These are phyloP conservation scores for Nothomitra cinnamomea DNA, from an alignment of 2,329 filamentous ascomycete species.

Conservation along the genomic window DNA sequence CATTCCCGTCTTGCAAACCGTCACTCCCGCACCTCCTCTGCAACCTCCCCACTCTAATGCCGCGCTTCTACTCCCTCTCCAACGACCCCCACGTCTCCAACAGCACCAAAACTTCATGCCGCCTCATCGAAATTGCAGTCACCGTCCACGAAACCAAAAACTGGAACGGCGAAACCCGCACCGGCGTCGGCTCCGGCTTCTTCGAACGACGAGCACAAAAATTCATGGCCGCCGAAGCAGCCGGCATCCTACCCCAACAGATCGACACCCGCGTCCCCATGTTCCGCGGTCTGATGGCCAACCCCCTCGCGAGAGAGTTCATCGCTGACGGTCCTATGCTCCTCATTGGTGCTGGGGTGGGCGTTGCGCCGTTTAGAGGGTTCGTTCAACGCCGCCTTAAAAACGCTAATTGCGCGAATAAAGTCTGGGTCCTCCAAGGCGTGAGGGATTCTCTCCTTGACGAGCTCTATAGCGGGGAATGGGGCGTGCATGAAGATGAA, in stretches of 20 bases:
- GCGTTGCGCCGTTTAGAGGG: constrained; percentile 91
- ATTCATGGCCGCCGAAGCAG: constrained; percentile 49
- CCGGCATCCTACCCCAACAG: constrained; percentile 32
- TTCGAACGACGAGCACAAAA: constrained; percentile 69
- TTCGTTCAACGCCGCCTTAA: constrained; percentile 90
- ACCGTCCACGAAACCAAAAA: constrained; percentile 77
- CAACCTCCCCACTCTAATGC: constrained; percentile 77
- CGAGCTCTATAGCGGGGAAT: constrained; percentile 91
- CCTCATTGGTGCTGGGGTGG: constrained; percentile 87
- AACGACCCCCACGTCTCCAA: constrained; percentile 81
- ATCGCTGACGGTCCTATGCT: constrained; percentile 93
- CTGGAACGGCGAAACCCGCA: constrained; percentile 56
- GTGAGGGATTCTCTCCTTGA: constrained; percentile 88
- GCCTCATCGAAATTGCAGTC: constrained; percentile 89
- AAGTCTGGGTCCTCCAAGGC: constrained; percentile 92
- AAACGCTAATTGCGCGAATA: constrained; percentile 92
- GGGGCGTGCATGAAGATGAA: constrained; percentile 81
- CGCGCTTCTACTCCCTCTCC: constrained; percentile 93
- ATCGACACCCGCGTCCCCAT: constrained; percentile 70
- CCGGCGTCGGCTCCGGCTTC: constrained; percentile 82
- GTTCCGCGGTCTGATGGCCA: constrained; percentile 97
- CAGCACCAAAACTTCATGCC: constrained; percentile 51
- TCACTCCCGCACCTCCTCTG: constrained; percentile 70
- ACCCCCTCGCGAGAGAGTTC: constrained; percentile 83
- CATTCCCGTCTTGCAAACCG: constrained; percentile 83